Evolutionary conservation across 2,329 filamentous ascomycete genomes (phyloP).

Genomic region (Phoma sp.): DNA sequence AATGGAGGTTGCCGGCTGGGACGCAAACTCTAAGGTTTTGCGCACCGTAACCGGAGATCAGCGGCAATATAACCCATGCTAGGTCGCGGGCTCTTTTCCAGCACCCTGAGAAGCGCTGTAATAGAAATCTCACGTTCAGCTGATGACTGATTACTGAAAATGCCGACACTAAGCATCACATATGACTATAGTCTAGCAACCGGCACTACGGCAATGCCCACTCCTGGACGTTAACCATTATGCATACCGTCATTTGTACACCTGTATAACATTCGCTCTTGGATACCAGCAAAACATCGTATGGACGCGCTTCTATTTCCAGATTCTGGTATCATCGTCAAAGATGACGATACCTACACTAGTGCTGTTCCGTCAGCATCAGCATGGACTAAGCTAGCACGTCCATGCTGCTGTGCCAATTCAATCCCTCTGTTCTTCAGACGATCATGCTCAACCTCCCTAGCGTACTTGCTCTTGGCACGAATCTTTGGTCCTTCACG

Average conservation of each 20-base stretch:
- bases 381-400: neutral
- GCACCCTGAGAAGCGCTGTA: neutral
- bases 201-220: neutral
- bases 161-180: neutral
- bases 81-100: neutral
- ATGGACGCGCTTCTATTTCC: neutral
- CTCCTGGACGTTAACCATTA: neutral
- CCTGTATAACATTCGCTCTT: neutral
- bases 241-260: neutral
- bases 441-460: slow-evolving; percentile 30
- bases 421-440: slow-evolving; percentile 16
- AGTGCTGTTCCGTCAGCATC: neutral
- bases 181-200: neutral
- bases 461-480: slow-evolving; percentile 39
- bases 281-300: neutral
- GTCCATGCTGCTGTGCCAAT: neutral
- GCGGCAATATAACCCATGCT: neutral
- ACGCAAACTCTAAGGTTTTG: too few species aligned
- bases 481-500: slow-evolving; percentile 61
- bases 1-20: too few species aligned
- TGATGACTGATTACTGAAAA: neutral
- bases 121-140: neutral
- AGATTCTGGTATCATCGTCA: neutral
- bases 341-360: neutral
- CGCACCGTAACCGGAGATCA: too few species aligned